These are phyloP conservation scores for Aureobasidium sp. DNA, from an alignment of 2,329 filamentous ascomycete genomes.

Conservation along the genomic window DNA sequence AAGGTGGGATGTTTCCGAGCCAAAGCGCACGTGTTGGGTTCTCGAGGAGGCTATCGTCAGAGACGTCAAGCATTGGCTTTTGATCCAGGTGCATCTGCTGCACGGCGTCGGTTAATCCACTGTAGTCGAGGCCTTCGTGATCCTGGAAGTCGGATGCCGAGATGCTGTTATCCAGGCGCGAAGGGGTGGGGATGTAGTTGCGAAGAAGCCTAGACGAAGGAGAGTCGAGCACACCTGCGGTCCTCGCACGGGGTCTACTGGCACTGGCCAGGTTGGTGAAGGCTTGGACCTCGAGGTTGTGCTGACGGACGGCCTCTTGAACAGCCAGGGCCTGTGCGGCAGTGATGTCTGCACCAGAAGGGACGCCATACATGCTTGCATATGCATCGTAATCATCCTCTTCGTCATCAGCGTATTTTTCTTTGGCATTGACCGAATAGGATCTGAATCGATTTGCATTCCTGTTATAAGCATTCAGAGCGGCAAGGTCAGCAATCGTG, in stretches of 20 bases:
- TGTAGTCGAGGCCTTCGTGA: conserved; percentile 69
- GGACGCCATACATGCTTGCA: conserved; percentile 51
- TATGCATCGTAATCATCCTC: conserved; percentile 59
- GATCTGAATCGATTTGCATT: conserved; percentile 86
- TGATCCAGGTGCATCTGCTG: conserved; percentile 69
- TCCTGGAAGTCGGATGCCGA: conserved; percentile 68
- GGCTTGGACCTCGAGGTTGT: conserved; percentile 89
- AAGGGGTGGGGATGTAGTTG: conserved; percentile 69
- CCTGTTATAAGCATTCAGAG: conserved; percentile 68
- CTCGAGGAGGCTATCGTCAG: conserved; percentile 74
- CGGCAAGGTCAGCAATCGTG: conserved; percentile 67
- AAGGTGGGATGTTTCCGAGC: conserved; percentile 95
- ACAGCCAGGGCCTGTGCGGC: conserved; percentile 52
- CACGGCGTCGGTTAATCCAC: conserved; percentile 73
- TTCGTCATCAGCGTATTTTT: conserved; percentile 89
- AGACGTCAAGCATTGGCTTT: conserved; percentile 56
- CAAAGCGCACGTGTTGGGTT: conserved; percentile 89
- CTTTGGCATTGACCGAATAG: conserved; percentile 97
- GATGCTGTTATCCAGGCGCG: conserved; percentile 68
- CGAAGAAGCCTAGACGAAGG: conserved; percentile 57
- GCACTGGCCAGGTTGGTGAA: conserved; percentile 78
- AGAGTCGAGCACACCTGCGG: conserved; percentile 83
- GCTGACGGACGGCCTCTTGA: conserved; percentile 71
- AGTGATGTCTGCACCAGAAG: conserved; percentile 51
- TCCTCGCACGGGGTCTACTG: conserved; percentile 80